Base-by-base conservation (phyloP, 2,329 filamentous ascomycete genomes). In the Pseudocercospora pini-densiflorae region DNA sequence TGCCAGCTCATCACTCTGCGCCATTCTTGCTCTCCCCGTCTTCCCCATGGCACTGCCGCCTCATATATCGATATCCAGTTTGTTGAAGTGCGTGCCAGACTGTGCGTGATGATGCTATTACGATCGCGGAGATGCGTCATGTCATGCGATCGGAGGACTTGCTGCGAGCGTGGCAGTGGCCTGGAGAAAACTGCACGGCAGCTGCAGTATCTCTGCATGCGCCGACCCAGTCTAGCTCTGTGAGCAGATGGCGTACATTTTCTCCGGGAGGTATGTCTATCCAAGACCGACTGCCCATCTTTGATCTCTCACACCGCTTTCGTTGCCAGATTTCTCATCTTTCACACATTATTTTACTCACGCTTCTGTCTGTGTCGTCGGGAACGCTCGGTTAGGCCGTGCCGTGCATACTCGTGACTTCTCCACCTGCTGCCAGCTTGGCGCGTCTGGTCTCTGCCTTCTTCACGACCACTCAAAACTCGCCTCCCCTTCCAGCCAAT, bases 1-100 rank as follows among this genome's bases (percentile, higher is more conserved):
- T 70, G 68, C 68, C 68, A 70, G 68, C 68, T 68, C 68, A 68
- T 68, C 66, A 59, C 47, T 43, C 53, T 63, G 63, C 66, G 59
- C 45, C 54, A 24, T 40, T 57, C 49, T 59, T 59, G 24, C 24
- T 24, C 19, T 49, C 24, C 51, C 53, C 45, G 33, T 58, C 45
- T 61, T 61, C 61, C 64, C 64, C 64, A 63, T 60, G 64, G 53
- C 61, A 53, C 61, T 67, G 65, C 65, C 62, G 65, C 65, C 65
- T 59, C 65, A 67, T 55, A 14, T 65, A 65, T 62, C 27, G 54
- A 10, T n/a, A 33, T n/a, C 54, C 27, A 33, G 27, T n/a, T 36
- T 58, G 54, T 10, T n/a, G n/a, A 27, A 54, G 51, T 27, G 23
- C 14, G 16, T 23, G 29, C 27, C 7, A 21, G 14, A 33, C 21